A percentile compares a stretch with the other conserved stretches of the same genome.
Evolutionary conservation across 441 rosid genomes (phyloP).

Genomic region (Erodium texanum): DNA sequence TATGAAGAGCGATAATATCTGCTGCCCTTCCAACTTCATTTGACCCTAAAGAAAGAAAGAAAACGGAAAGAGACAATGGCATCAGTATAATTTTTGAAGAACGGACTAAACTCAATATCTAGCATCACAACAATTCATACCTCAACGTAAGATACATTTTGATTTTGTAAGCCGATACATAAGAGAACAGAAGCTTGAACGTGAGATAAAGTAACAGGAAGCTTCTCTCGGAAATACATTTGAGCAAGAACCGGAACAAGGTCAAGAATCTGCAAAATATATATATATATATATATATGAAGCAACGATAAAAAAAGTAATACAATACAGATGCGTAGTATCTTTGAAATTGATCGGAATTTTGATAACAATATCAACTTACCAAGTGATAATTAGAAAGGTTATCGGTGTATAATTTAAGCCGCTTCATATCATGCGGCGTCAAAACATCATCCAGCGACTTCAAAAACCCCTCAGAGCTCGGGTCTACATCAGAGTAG

Average conservation of each 20-base stretch:
- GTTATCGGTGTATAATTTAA: conserved; percentile 69
- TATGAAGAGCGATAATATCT: conserved; percentile 54
- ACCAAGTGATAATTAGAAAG: conserved; percentile 38
- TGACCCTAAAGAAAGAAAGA: conserved; percentile 48
- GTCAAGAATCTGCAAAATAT: conserved; percentile 50
- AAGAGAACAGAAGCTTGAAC: conserved; percentile 80
- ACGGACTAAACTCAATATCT: not conserved
- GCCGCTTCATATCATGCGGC: conserved; percentile 61
- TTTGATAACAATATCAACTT: too few species aligned
- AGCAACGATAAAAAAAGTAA: too few species aligned
- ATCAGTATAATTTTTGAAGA: conserved; percentile 1
- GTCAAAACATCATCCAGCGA: conserved; percentile 42
- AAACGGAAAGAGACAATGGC: conserved; percentile 11
- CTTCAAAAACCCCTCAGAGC: conserved; percentile 50
- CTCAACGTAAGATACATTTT: conserved; percentile 53
- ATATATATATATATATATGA: too few species aligned
- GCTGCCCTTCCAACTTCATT: conserved; percentile 68
- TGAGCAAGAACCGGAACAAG: conserved; percentile 59
- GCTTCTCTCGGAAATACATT: conserved; percentile 69
- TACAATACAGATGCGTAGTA: too few species aligned
- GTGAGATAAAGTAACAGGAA: conserved; percentile 66
- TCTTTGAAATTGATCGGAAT: too few species aligned
- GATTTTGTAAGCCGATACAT: conserved; percentile 78
- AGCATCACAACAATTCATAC: conserved; percentile 27
- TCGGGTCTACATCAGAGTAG: conserved; percentile 30